A percentile compares a stretch with the other conserved stretches of the same genome.
phyloP scores from a whole-genome alignment of 2,329 filamentous ascomycete genomes.

The Penicillium sp. region DNA sequence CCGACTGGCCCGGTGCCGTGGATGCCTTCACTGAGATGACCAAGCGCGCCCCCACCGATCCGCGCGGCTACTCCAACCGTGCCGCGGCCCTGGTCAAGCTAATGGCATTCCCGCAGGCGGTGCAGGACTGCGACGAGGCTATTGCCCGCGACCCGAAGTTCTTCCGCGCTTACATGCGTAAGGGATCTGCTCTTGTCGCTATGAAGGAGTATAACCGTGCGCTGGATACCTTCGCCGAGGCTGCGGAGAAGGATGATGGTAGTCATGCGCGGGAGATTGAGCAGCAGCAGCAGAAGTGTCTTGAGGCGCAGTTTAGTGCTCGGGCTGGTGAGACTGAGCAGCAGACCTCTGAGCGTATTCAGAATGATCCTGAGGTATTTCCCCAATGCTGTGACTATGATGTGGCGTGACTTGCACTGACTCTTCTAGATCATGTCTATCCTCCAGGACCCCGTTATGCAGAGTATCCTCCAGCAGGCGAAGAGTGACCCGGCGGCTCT shows the following conservation, averaged over 20 bases:
- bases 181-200: constrained; percentile 91
- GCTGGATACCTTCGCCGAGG: constrained; percentile 84
- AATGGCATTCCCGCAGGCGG: constrained; percentile 89
- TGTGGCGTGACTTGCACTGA: constrained; percentile 32
- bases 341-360: constrained; percentile 88
- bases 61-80: constrained; percentile 95
- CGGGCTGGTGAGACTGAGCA: constrained; percentile 95
- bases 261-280: constrained; percentile 92
- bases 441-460: constrained; percentile 96
- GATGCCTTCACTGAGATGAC: constrained; percentile 96
- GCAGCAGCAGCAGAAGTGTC: constrained; percentile 89
- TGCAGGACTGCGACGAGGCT: constrained; percentile 88
- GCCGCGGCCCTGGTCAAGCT: constrained; percentile 97
- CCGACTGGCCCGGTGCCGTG: constrained; percentile 92
- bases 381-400: neutral
- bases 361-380: constrained; percentile 85
- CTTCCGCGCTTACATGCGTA: constrained; percentile 94
- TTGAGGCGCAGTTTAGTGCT: constrained; percentile 85
- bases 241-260: constrained; percentile 74
- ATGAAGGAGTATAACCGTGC: constrained; percentile 99
- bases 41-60: constrained; percentile 90
- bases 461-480: constrained; percentile 94
- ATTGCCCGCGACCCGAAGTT: constrained; percentile 91
- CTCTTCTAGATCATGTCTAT: constrained; percentile 74
- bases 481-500: constrained; percentile 90